Conservation (phyloP, 2,329 filamentous ascomycete genomes). For the Fusarium sp. region DNA sequence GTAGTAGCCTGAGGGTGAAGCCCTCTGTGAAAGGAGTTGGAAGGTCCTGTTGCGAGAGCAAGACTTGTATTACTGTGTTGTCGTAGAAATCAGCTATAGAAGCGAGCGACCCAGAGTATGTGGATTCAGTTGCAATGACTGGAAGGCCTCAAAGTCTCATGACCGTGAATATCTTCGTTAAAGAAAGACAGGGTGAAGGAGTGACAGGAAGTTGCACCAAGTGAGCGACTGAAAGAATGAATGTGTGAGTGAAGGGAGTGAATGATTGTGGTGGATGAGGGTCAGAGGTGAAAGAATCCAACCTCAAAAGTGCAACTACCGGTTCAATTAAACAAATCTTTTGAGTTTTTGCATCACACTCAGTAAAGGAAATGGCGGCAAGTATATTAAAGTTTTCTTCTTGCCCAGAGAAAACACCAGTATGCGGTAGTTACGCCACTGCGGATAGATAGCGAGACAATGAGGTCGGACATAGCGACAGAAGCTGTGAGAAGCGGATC, state of each 20-base stretch:
- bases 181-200: conserved; percentile 15
- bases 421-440: conserved; percentile 26
- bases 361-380: conserved; percentile 1
- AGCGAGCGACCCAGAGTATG: neutral
- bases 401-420: conserved; percentile 12
- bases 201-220: conserved; percentile 6
- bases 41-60: neutral
- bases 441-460: conserved; percentile 10
- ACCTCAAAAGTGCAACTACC: conserved; percentile 4
- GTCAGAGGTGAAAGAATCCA: neutral
- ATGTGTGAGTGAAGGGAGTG: conserved; percentile 1
- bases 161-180: neutral
- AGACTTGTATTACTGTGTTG: neutral
- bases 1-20: neutral
- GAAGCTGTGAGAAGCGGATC: conserved; percentile 18
- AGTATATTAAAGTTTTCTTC: conserved; percentile 27
- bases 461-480: conserved; percentile 31
- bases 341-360: conserved; percentile 15
- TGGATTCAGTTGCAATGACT: conserved; percentile 16
- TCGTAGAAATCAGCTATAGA: neutral
- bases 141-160: conserved; percentile 11
- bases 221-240: conserved; percentile 7
- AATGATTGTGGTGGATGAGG: conserved; percentile 15
- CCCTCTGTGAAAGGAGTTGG: neutral
- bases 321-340: conserved; percentile 26